Conservation (phyloP, 1,284 basidiomycete species). For the Cystobasidium sp. region DNA sequence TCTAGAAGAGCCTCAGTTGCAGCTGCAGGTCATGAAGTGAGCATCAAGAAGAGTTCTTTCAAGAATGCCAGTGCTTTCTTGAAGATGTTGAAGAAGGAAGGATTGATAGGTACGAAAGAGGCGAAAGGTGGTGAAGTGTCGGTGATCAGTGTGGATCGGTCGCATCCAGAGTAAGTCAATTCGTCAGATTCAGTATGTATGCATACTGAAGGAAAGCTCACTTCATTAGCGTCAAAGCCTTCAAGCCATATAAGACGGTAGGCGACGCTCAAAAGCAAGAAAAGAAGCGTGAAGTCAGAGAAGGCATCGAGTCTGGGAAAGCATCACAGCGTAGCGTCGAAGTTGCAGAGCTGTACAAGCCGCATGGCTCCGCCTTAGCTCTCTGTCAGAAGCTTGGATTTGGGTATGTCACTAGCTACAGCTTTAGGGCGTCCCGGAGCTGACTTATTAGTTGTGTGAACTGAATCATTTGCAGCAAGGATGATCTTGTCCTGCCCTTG, state of each 20-base stretch:
- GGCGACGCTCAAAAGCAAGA: constrained; percentile 35
- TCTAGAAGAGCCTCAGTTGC: constrained; percentile 20
- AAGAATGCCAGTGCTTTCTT: constrained; percentile 41
- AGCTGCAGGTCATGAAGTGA: constrained; percentile 24
- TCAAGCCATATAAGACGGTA: constrained; percentile 41
- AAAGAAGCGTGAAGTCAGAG: constrained; percentile 30
- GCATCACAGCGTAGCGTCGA: constrained; percentile 12
- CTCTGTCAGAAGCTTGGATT: constrained; percentile 29
- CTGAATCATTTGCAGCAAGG: background rate
- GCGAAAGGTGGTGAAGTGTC: constrained; percentile 38
- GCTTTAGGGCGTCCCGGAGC: too few species aligned
- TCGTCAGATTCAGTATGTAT: background rate
- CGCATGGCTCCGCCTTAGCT: constrained; percentile 18
- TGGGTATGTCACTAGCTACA: background rate
- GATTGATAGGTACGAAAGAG: constrained; percentile 36
- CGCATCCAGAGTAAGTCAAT: constrained; percentile 29
- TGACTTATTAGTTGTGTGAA: too few species aligned
- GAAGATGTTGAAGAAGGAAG: constrained; percentile 37
- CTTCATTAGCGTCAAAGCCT: constrained; percentile 13
- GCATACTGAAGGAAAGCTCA: background rate
- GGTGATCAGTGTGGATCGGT: constrained; percentile 21
- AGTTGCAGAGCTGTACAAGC: constrained; percentile 37
- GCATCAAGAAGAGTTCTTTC: constrained; percentile 34
- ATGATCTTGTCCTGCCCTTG: constrained; percentile 17
- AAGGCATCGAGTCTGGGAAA: constrained; percentile 15